Percentiles rank a stretch among this genome's conserved stretches.
Evolutionary conservation across 495 filamentous ascomycete species (phyloP).

Genomic region (Lophiotrema nucula): DNA sequence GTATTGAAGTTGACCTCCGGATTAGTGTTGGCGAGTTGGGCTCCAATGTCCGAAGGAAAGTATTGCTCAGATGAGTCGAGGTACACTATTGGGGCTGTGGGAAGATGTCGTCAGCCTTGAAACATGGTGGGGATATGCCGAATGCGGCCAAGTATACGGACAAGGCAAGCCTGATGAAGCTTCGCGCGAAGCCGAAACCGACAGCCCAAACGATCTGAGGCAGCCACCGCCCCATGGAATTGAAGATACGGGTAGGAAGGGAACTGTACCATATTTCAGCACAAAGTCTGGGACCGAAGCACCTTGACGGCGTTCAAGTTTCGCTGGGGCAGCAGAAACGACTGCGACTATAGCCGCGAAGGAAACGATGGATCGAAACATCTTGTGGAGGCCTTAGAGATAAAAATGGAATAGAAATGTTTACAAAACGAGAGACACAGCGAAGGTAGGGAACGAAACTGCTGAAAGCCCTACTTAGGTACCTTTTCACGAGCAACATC

Average conservation of each 20-base stretch:
- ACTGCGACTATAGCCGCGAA: neutral
- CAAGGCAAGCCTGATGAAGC: neutral
- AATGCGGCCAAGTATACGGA: neutral
- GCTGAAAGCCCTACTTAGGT: neutral
- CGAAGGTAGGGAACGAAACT: neutral
- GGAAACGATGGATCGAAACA: constrained; percentile 1
- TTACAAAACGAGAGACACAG: neutral
- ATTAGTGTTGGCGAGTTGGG: constrained; percentile 55
- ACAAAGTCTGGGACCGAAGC: constrained; percentile 27
- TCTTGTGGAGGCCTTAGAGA: neutral
- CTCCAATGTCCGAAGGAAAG: constrained; percentile 57
- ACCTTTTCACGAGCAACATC: too few relatives aligned
- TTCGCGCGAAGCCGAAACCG: too few relatives aligned
- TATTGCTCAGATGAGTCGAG: constrained; percentile 60
- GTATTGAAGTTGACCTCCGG: constrained; percentile 54
- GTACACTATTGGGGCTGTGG: constrained; percentile 38
- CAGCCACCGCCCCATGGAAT: neutral
- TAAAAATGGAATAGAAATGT: neutral
- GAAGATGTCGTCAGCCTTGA: neutral
- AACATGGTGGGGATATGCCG: neutral
- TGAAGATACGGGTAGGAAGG: neutral
- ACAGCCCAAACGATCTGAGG: neutral
- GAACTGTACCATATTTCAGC: constrained; percentile 23
- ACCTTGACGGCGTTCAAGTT: constrained; percentile 15
- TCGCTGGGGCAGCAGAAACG: constrained; percentile 17